phyloP scores from a whole-genome alignment of 2,329 filamentous ascomycete genomes.

The Tolypocladium pustulatum region DNA sequence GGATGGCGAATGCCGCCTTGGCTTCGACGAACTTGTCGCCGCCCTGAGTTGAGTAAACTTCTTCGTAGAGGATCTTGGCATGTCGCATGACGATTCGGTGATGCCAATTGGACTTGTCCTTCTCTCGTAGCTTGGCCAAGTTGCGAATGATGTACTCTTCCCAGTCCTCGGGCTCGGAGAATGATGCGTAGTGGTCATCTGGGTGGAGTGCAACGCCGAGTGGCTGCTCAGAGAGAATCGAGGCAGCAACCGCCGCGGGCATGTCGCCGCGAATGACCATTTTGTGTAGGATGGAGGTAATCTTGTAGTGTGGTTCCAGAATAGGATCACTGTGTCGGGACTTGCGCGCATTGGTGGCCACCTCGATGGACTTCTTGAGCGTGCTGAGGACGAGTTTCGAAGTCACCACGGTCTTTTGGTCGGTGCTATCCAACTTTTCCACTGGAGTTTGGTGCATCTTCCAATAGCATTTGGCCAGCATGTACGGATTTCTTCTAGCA shows the following conservation, averaged over 20 bases:
- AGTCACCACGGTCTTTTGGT: constrained; percentile 20
- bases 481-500: constrained; percentile 39
- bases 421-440: constrained; percentile 32
- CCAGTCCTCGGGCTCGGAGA: constrained; percentile 45
- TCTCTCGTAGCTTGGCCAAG: constrained; percentile 44
- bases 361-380: constrained; percentile 39
- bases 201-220: constrained; percentile 29
- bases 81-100: constrained; percentile 80
- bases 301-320: constrained; percentile 87
- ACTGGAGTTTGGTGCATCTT: constrained; percentile 47
- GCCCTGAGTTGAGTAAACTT: constrained; percentile 24
- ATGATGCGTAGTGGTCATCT: constrained; percentile 23
- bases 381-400: constrained; percentile 32
- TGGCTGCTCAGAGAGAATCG: constrained; percentile 45
- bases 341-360: constrained; percentile 41
- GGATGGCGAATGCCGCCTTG: constrained; percentile 68
- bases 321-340: constrained; percentile 61
- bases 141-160: constrained; percentile 43
- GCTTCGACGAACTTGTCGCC: constrained; percentile 52
- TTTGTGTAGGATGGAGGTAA: constrained; percentile 73
- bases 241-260: constrained; percentile 34
- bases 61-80: constrained; percentile 43
- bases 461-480: constrained; percentile 53
- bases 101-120: constrained; percentile 92
- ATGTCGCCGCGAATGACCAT: constrained; percentile 51